Evolutionary conservation across 129 eudicot species (phyloP).

Genomic region (Kitagawia praeruptora): DNA sequence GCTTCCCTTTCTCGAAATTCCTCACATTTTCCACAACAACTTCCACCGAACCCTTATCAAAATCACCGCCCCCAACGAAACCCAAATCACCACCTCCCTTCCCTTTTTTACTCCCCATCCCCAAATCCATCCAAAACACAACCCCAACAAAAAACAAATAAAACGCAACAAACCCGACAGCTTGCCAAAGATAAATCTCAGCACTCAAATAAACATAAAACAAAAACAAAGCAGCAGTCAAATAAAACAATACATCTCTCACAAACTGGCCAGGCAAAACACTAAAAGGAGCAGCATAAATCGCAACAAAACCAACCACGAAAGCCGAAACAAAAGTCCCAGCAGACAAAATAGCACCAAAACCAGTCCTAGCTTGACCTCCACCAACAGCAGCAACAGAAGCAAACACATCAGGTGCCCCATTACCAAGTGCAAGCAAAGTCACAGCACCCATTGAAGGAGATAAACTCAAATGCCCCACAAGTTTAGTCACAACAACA

Average conservation of each 20-base stretch:
- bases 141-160: constrained; percentile 80
- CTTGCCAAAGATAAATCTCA: constrained; percentile 86
- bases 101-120: constrained; percentile 16
- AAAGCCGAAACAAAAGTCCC: constrained; percentile 83
- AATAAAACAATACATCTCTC: constrained; percentile 77
- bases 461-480: constrained; percentile 38
- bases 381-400: constrained; percentile 76
- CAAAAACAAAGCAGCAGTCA: constrained; percentile 58
- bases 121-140: constrained; percentile 97
- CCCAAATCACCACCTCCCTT: constrained; percentile 15
- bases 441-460: constrained; percentile 90
- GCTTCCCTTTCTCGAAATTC: constrained; percentile 15
- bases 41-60: constrained; percentile 13
- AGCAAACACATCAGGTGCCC: constrained; percentile 91
- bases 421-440: constrained; percentile 75
- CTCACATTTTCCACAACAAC: constrained; percentile 31
- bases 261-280: constrained; percentile 65
- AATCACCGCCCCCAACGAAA: constrained; percentile 20
- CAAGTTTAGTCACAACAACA: constrained; percentile 58
- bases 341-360: constrained; percentile 82
- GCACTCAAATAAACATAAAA: constrained; percentile 81
- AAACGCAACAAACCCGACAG: constrained; percentile 82
- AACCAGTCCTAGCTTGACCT: constrained; percentile 69
- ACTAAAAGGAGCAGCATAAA: constrained; percentile 70
- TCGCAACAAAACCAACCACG: constrained; percentile 84